Evolutionary conservation across 805 yeast genomes (phyloP), one percentile per base, ranked within the genome.

Genomic region (Candida berthetii): DNA sequence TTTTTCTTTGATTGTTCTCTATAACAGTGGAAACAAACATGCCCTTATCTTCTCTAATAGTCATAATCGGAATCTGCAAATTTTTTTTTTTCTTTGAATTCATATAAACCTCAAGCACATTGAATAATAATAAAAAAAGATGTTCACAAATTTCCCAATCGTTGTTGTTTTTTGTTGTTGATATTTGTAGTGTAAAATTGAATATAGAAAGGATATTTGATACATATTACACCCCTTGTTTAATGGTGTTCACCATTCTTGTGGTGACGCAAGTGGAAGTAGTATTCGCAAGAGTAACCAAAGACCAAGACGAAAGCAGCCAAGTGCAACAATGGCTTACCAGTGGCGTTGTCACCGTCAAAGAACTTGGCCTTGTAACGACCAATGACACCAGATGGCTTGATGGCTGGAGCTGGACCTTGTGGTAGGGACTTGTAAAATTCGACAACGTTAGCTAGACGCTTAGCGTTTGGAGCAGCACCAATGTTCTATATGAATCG

Each of bases 371-470:
- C 88, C 69, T 79, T 82, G 78, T 90, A 90, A 67, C 79, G 79
- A 47, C 82, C 86, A 49, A 81, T 61, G 52, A 85, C 76, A 48
- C 84, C 80, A 50, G 74, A 66, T 58, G 87, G 79, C 68, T 81
- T 76, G 51, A 79, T 68, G 54, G 80, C 80, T 52, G 91, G 81
- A 47, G 95, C 95, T 45, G 83, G 71, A 41, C 98, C 98, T 65
- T 88, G 90, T 63, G 99, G 99, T 58, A 91, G 80, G 55, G 88
- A 82, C 74, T 91, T 86, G 85, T 91, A 91, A 80, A 93, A 90
- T 50, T 86, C 76, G 58, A 91, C 97, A 58, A 91, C 96, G 66
- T 86, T 85, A 53, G 87, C 83, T 83, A 93, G 87, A 73, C 96
- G 87, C 78, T 88, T 87, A 57, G 98, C 98, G 58, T 91, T 85